These are phyloP conservation scores for Pseudognaphalium luteoalbum DNA, from an alignment of 129 eudicot genomes.

Conservation along the genomic window DNA sequence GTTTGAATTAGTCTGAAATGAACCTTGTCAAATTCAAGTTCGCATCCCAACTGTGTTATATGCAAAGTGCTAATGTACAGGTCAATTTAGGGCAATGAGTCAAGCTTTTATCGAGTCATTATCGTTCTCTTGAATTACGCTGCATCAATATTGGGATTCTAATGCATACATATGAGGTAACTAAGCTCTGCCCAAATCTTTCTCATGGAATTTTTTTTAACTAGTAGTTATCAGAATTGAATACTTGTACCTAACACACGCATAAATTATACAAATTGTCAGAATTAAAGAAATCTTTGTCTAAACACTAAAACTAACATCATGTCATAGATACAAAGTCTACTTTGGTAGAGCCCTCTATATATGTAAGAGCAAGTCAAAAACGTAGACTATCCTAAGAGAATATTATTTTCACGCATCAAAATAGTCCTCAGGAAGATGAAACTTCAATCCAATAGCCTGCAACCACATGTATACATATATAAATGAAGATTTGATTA, in stretches of 20 bases:
- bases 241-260: not conserved
- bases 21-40: not conserved
- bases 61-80: not conserved
- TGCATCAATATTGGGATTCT: not conserved
- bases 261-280: not conserved
- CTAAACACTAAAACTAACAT: not conserved
- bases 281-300: too few species aligned
- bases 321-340: constrained; percentile 24
- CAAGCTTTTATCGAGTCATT: not conserved
- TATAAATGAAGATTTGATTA: not conserved
- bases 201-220: not conserved
- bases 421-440: constrained; percentile 79
- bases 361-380: constrained; percentile 22
- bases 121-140: too few species aligned
- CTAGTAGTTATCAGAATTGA: too few species aligned
- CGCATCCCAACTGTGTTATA: not conserved
- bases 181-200: not conserved
- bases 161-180: not conserved
- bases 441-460: constrained; percentile 81
- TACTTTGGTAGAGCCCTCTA: constrained; percentile 15
- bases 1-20: not conserved
- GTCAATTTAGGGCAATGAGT: not conserved
- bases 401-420: constrained; percentile 16
- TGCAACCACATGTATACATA: constrained; percentile 38
- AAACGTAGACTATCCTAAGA: constrained; percentile 18